These are phyloP conservation scores for Alternaria arborescens DNA, from an alignment of 2,329 filamentous ascomycete genomes.

Conservation along the genomic window DNA sequence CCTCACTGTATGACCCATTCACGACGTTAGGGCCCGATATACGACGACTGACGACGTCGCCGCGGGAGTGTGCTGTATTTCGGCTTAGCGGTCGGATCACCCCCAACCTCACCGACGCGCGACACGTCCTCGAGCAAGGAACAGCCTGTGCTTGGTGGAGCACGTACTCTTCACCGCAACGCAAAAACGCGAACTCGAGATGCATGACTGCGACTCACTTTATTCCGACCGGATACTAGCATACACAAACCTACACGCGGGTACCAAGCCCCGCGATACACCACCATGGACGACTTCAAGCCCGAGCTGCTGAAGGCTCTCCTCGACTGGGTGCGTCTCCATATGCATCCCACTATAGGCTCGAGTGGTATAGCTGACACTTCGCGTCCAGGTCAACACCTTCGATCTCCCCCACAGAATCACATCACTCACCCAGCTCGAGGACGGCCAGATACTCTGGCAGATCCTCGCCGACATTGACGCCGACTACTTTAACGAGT, in stretches of 20 bases:
- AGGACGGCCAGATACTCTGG: slow-evolving; percentile 59
- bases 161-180: slow-evolving; percentile 21
- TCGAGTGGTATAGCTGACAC: slow-evolving; percentile 11
- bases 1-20: not conserved
- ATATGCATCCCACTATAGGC: not conserved
- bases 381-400: slow-evolving; percentile 52
- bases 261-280: slow-evolving; percentile 26
- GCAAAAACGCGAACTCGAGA: slow-evolving; percentile 34
- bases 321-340: slow-evolving; percentile 48
- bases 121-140: slow-evolving; percentile 21
- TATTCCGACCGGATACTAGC: slow-evolving; percentile 19
- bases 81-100: slow-evolving; percentile 30
- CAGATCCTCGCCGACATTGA: slow-evolving; percentile 59
- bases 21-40: not conserved
- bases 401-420: slow-evolving; percentile 53
- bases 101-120: slow-evolving; percentile 34
- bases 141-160: slow-evolving; percentile 22
- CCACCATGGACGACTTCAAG: slow-evolving; percentile 52
- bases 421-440: slow-evolving; percentile 54
- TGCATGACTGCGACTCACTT: slow-evolving; percentile 35
- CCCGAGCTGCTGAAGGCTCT: slow-evolving; percentile 51
- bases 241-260: slow-evolving; percentile 24
- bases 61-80: slow-evolving; percentile 23
- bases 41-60: slow-evolving; percentile 9
- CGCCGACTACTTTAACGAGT: slow-evolving; percentile 57